These are phyloP conservation scores for Luzula sylvatica DNA, from an alignment of 176 grass and related monocot genomes.

Conservation along the genomic window DNA sequence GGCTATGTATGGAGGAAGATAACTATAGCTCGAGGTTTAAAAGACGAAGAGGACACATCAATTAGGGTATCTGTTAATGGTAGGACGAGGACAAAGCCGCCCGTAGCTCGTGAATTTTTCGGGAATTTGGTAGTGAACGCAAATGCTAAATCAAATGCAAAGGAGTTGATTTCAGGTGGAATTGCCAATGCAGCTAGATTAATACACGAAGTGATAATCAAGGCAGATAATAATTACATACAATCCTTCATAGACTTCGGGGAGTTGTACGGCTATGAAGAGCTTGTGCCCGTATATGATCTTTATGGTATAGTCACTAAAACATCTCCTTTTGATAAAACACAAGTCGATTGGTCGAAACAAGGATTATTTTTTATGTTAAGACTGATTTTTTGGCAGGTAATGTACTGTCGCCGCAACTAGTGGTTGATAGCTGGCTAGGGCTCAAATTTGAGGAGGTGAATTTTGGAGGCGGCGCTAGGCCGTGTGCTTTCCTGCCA, in stretches of 20 bases:
- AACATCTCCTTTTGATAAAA: no score
- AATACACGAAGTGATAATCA: slow-evolving; percentile 40
- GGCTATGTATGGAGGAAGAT: slow-evolving; percentile 60
- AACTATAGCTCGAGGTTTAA: slow-evolving; percentile 23
- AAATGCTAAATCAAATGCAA: slow-evolving; percentile 30
- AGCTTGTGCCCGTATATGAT: slow-evolving; percentile 24
- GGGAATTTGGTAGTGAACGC: slow-evolving; percentile 60
- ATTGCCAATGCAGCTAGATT: slow-evolving; percentile 35
- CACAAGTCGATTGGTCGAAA: not conserved
- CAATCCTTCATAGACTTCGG: slow-evolving; percentile 55
- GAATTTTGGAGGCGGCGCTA: not conserved
- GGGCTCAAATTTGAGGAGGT: slow-evolving; percentile 17
- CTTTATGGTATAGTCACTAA: slow-evolving; percentile 4
- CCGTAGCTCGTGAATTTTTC: slow-evolving; percentile 32
- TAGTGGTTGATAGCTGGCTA: slow-evolving; percentile 27
- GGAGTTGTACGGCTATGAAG: slow-evolving; percentile 2
- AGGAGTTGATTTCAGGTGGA: slow-evolving; percentile 22
- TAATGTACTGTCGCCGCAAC: not conserved
- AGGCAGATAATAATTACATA: slow-evolving; percentile 41
- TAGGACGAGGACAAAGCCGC: slow-evolving; percentile 22
- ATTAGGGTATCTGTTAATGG: slow-evolving; percentile 56
- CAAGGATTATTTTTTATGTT: no score
- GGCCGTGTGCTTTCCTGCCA: slow-evolving; percentile 14
- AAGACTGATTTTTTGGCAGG: not conserved
- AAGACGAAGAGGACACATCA: slow-evolving; percentile 4